Evolutionary conservation across 1,284 basidiomycete species (phyloP).

Genomic region (Marasmius fiardii): DNA sequence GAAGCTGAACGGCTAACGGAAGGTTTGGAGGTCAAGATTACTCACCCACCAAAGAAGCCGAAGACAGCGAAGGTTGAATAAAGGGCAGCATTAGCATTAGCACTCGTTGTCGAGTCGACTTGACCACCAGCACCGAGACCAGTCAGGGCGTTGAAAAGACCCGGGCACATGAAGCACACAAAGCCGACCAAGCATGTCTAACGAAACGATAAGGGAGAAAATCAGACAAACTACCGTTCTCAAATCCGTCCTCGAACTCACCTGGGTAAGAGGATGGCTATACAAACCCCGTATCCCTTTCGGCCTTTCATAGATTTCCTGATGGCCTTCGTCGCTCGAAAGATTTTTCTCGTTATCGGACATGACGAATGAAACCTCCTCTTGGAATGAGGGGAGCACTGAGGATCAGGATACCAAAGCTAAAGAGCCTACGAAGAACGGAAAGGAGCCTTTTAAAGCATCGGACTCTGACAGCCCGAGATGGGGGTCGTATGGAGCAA

Average conservation of each 20-base stretch:
- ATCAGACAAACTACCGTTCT: background rate
- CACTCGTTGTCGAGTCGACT: constrained; percentile 52
- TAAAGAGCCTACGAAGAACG: background rate
- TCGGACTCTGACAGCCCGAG: background rate
- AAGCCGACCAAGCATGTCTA: constrained; percentile 59
- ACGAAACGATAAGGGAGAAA: background rate
- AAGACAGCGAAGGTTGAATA: constrained; percentile 67
- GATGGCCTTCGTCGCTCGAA: constrained; percentile 19
- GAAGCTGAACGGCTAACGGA: background rate
- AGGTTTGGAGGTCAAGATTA: constrained; percentile 18
- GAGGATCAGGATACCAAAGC: background rate
- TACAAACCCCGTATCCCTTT: constrained; percentile 40
- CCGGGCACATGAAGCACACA: constrained; percentile 67
- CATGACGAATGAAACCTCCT: background rate
- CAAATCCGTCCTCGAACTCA: constrained; percentile 19
- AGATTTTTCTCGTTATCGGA: constrained; percentile 23
- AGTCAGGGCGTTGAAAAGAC: constrained; percentile 52
- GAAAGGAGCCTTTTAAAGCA: background rate
- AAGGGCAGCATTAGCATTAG: constrained; percentile 64
- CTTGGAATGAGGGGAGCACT: background rate
- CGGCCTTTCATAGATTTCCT: constrained; percentile 27
- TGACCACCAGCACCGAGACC: constrained; percentile 74
- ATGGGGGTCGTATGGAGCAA: constrained; percentile 4
- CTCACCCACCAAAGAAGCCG: constrained; percentile 65
- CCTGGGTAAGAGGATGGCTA: constrained; percentile 46